These are phyloP conservation scores for Pyrenophora teres DNA, from an alignment of 2,329 filamentous ascomycete species.

Conservation along the genomic window DNA sequence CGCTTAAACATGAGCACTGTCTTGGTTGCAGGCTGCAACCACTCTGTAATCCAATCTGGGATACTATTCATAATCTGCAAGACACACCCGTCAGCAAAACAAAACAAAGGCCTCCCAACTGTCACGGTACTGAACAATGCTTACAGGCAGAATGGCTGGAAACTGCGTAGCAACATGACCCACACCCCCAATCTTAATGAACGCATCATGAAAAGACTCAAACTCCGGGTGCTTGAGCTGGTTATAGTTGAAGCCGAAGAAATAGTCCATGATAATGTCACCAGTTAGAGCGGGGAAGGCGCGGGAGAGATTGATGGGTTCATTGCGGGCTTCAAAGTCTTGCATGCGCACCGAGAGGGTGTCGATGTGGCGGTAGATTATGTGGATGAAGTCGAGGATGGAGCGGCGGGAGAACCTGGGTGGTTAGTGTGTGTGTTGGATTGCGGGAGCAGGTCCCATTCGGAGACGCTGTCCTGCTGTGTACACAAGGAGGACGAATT, in stretches of 20 bases:
- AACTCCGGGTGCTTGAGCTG: conserved; percentile 43
- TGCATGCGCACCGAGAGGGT: conserved; percentile 37
- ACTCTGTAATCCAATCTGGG: conserved; percentile 36
- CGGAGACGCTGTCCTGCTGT: no score
- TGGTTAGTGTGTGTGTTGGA: conserved; percentile 1
- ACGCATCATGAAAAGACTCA: conserved; percentile 42
- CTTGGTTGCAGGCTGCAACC: conserved; percentile 40
- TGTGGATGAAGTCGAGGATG: conserved; percentile 43
- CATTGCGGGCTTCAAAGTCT: conserved; percentile 37
- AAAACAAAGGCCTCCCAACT: not conserved
- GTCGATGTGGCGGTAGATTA: conserved; percentile 43
- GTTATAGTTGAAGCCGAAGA: conserved; percentile 43
- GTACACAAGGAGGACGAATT: no score
- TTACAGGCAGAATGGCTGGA: conserved; percentile 37
- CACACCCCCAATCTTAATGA: conserved; percentile 37
- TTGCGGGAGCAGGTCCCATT: no score
- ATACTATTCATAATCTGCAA: conserved; percentile 40
- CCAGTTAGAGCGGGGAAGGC: conserved; percentile 51
- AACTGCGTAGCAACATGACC: conserved; percentile 43
- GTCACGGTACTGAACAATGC: conserved; percentile 4
- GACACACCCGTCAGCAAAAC: not conserved
- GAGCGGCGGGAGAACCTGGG: conserved; percentile 44
- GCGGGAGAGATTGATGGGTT: conserved; percentile 36
- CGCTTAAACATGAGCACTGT: conserved; percentile 39
- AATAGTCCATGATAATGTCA: conserved; percentile 55